Conservation (phyloP, 352 stramenopile species). For the Phytophthora sp. region DNA sequence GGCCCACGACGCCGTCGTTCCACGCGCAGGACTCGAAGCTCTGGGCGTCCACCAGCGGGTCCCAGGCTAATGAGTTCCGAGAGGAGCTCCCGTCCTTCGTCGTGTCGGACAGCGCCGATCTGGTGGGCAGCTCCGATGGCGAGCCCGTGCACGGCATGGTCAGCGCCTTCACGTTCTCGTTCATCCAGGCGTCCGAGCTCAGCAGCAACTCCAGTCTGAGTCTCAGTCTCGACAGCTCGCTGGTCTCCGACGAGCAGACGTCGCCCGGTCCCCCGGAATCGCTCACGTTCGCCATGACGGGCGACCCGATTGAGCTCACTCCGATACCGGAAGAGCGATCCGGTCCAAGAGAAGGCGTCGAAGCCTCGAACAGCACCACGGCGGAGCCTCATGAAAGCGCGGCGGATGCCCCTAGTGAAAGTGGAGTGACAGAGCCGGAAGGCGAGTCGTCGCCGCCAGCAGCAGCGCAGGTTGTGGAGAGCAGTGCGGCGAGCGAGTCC, state of each 20-base stretch:
- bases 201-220: constrained; percentile 38
- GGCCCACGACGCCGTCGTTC: constrained; percentile 41
- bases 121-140: constrained; percentile 59
- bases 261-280: constrained; percentile 20
- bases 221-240: constrained; percentile 13
- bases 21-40: constrained; percentile 21
- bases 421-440: constrained; percentile 22
- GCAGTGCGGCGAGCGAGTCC: constrained; percentile 20
- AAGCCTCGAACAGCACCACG: constrained; percentile 7
- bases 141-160: constrained; percentile 64
- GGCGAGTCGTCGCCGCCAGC: constrained; percentile 5
- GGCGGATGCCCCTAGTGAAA: constrained; percentile 3
- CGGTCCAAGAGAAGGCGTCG: constrained; percentile 1
- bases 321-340: constrained; percentile 42
- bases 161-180: constrained; percentile 73
- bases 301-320: constrained; percentile 29
- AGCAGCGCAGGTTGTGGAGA: constrained; percentile 9
- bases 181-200: constrained; percentile 63
- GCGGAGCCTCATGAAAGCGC: constrained; percentile 8
- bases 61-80: constrained; percentile 32
- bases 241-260: constrained; percentile 11
- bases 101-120: constrained; percentile 46
- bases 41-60: constrained; percentile 18
- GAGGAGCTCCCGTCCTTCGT: constrained; percentile 57
- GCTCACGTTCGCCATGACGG: constrained; percentile 24